phyloP scores from a whole-genome alignment of 2,329 filamentous ascomycete genomes.

The Verticillium dahliae region DNA sequence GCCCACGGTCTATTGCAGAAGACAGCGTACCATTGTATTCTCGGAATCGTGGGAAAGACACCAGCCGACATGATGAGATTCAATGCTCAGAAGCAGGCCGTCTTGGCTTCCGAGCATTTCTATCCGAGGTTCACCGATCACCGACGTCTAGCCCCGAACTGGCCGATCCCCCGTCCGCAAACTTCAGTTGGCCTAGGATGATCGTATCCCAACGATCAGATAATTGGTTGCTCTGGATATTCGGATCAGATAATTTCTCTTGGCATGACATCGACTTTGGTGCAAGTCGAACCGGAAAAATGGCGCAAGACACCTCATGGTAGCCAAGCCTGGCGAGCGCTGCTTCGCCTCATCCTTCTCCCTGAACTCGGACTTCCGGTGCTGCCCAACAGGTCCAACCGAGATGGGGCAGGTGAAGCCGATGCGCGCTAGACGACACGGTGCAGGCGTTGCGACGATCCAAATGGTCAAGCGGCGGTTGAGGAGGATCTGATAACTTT shows the following conservation, averaged over 20 bases:
- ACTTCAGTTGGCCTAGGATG: not conserved
- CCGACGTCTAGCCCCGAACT: not conserved
- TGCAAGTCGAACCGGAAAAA: slow-evolving; percentile 7
- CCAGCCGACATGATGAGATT: not conserved
- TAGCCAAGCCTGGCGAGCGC: slow-evolving; percentile 1
- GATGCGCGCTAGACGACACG: not conserved
- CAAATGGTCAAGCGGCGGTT: slow-evolving; percentile 6
- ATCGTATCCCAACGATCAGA: not conserved
- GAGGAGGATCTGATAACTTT: slow-evolving; percentile 14
- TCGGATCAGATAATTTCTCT: slow-evolving; percentile 15
- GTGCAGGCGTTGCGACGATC: not conserved
- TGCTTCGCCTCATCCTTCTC: slow-evolving; percentile 7
- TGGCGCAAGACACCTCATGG: slow-evolving; percentile 5
- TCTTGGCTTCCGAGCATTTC: not conserved
- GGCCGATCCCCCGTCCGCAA: not conserved
- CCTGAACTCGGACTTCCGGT: not conserved
- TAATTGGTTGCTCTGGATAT: not conserved
- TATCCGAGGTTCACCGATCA: not conserved
- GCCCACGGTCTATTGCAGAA: too few species aligned
- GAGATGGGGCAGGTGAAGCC: slow-evolving; percentile 2
- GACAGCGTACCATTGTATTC: too few species aligned
- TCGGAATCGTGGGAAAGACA: not conserved
- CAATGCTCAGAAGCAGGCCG: not conserved
- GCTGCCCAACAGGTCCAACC: not conserved
- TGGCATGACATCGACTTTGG: slow-evolving; percentile 1